A percentile compares a stretch with the other conserved stretches of the same genome.
Evolutionary conservation across 1,284 basidiomycete species (phyloP).

Genomic region (Apiotrichum sp.): DNA sequence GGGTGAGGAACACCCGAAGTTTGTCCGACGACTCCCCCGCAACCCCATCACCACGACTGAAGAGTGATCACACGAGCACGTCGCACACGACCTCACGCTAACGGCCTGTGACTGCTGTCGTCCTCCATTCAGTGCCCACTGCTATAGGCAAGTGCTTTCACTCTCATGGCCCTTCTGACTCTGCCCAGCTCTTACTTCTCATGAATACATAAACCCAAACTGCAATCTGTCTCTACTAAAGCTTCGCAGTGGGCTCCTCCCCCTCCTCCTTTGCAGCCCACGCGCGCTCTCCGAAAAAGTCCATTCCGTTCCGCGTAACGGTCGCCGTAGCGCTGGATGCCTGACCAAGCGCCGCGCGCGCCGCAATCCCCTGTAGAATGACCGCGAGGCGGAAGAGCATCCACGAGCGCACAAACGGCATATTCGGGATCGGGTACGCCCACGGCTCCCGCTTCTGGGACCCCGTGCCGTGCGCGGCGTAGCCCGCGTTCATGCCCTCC

Average conservation of each 20-base stretch:
- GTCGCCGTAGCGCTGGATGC: constrained; percentile 72
- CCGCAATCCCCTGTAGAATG: constrained; percentile 89
- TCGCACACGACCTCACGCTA: too few relatives aligned
- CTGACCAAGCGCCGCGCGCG: constrained; percentile 74
- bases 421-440: constrained; percentile 34
- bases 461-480: constrained; percentile 17
- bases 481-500: constrained; percentile 37
- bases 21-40: too few relatives aligned
- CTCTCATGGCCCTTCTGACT: too few relatives aligned
- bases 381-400: constrained; percentile 61
- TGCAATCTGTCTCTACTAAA: too few relatives aligned
- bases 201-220: too few relatives aligned
- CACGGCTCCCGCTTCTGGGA: constrained; percentile 15
- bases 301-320: constrained; percentile 55
- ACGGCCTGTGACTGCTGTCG: too few relatives aligned
- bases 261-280: constrained; percentile 54
- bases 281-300: constrained; percentile 60
- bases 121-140: too few relatives aligned
- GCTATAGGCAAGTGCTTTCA: too few relatives aligned
- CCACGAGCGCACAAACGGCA: constrained; percentile 38
- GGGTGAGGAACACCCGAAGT: too few relatives aligned
- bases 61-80: too few relatives aligned
- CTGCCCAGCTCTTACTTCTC: too few relatives aligned
- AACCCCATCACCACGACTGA: too few relatives aligned
- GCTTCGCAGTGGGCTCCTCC: constrained; percentile 6